A percentile compares a stretch with the other conserved stretches of the same genome.
Conservation (phyloP, 805 yeast species). For the Wickerhamiella azymoides region DNA sequence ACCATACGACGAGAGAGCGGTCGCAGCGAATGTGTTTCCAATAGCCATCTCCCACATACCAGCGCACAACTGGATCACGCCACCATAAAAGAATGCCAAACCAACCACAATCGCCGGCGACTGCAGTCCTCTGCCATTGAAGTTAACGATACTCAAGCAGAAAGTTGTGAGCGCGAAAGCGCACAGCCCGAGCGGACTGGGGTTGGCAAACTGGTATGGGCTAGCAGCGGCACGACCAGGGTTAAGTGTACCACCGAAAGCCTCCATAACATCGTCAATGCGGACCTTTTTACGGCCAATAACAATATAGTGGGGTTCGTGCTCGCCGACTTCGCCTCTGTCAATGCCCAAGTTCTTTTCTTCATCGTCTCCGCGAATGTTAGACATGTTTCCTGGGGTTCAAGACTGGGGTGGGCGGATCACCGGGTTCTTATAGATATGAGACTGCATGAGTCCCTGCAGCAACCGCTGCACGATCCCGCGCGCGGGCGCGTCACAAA, state of each 20-base stretch:
- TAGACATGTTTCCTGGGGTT: neutral
- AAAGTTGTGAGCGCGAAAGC: constrained; percentile 54
- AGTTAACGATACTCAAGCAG: constrained; percentile 41
- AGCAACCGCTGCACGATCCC: neutral
- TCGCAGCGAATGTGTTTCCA: constrained; percentile 56
- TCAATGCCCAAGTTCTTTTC: neutral
- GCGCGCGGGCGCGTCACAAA: neutral
- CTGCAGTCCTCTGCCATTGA: constrained; percentile 39
- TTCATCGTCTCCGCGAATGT: neutral
- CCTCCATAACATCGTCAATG: constrained; percentile 29
- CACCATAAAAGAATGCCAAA: constrained; percentile 50
- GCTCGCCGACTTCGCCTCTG: neutral
- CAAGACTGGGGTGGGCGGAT: neutral
- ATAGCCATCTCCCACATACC: constrained; percentile 54
- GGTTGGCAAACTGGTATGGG: constrained; percentile 45
- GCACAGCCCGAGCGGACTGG: constrained; percentile 49
- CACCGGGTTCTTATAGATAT: neutral
- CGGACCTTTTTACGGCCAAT: constrained; percentile 62
- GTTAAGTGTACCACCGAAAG: constrained; percentile 62
- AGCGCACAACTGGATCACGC: constrained; percentile 43
- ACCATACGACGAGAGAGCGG: constrained; percentile 49
- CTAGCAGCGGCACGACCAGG: constrained; percentile 55
- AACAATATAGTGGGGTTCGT: constrained; percentile 45
- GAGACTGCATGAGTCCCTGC: neutral
- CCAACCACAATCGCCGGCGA: constrained; percentile 43